Percentiles rank a stretch among this genome's conserved stretches.
Conservation (phyloP, 306 rosid species). For the Quercus gilva region DNA sequence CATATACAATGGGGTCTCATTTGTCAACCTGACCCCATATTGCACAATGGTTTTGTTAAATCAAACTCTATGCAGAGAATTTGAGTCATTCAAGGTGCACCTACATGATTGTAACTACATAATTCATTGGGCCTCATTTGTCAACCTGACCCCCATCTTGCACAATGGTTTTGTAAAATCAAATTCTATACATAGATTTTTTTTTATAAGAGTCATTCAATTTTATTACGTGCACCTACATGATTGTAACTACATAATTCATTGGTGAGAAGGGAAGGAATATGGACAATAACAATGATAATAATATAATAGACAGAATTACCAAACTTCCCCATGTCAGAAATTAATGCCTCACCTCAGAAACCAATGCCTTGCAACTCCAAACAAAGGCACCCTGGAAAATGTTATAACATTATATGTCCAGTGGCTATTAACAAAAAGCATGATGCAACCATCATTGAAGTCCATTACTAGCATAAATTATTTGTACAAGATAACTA, state of each 20-base stretch:
- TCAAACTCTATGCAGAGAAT: too few species aligned
- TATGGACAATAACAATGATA: neutral
- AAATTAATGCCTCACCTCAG: slow-evolving; percentile 66
- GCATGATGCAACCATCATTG: neutral
- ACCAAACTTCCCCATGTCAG: neutral
- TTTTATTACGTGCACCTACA: too few species aligned
- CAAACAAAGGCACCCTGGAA: slow-evolving; percentile 95
- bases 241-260: too few species aligned
- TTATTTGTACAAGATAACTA: neutral
- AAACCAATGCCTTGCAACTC: slow-evolving; percentile 85
- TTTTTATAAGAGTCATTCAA: too few species aligned
- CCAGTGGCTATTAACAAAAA: slow-evolving; percentile 9
- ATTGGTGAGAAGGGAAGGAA: neutral
- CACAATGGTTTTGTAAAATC: neutral
- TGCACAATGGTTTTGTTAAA: neutral
- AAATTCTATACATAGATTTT: too few species aligned
- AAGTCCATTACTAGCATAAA: neutral
- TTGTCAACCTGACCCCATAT: neutral
- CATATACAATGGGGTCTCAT: neutral
- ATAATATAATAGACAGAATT: neutral
- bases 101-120: too few species aligned
- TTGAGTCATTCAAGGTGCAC: too few species aligned
- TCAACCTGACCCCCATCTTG: neutral
- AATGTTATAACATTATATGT: slow-evolving; percentile 16
- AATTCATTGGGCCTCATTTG: neutral